phyloP scores from a whole-genome alignment of 192 early-diverging fungal species.

The Rhizophagus prolifer region DNA sequence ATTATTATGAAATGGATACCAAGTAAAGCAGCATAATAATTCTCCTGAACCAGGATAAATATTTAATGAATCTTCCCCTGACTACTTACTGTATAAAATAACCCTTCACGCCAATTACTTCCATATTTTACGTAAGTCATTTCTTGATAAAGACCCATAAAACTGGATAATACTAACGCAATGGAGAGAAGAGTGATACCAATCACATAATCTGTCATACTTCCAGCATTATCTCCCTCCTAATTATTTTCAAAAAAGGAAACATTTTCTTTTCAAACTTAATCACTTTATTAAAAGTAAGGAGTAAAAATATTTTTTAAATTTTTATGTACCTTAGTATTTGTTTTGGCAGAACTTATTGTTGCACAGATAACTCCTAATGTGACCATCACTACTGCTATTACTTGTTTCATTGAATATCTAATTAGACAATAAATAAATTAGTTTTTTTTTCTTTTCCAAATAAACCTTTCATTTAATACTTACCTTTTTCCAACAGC shows the following conservation, averaged over 20 bases:
- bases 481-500: slow-evolving; percentile 59
- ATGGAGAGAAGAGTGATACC: slow-evolving; percentile 69
- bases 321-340: slow-evolving; percentile 5
- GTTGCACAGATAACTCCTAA: slow-evolving; percentile 76
- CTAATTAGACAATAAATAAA: slow-evolving; percentile 2
- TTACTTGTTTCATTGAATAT: slow-evolving; percentile 50
- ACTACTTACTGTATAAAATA: slow-evolving; percentile 76
- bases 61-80: background rate
- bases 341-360: slow-evolving; percentile 41
- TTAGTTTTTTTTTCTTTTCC: too few relatives aligned
- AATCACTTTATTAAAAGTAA: background rate
- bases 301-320: background rate
- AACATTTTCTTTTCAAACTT: background rate
- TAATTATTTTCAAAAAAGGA: background rate
- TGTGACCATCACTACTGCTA: slow-evolving; percentile 75
- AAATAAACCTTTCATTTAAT: background rate
- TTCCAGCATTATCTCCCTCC: background rate
- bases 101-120: slow-evolving; percentile 81
- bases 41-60: too few relatives aligned
- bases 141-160: slow-evolving; percentile 85
- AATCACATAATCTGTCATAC: slow-evolving; percentile 52
- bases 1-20: too few relatives aligned
- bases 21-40: too few relatives aligned
- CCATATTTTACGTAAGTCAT: slow-evolving; percentile 74
- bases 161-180: slow-evolving; percentile 73